Base-by-base conservation (phyloP, 2,329 filamentous ascomycete species). In the Fusarium tricinctum region DNA sequence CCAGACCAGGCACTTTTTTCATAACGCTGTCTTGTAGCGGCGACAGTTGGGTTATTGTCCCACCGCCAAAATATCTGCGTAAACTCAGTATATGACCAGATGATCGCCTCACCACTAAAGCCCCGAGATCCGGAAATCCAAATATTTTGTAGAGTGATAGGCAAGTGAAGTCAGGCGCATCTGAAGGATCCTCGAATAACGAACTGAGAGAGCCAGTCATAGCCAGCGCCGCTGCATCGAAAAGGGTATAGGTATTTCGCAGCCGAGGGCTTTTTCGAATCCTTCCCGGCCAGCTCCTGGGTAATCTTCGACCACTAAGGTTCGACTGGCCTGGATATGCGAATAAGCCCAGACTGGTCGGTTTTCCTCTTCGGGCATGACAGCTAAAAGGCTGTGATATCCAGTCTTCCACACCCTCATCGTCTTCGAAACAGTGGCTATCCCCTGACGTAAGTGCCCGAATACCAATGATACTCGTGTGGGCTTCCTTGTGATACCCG, bases 271-370 rank as follows among this genome's bases (percentile, higher is more conserved):
- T 47, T 49, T 70, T 56, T 26, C 82, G 76, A 28, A 80, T 71
- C 54, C 73, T 73, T 17, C 78, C 77, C 13, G 81, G 77, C 89
- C 89, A 92, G 1, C 79, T 75, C 28, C 88, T 77, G 6, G 89
- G 88, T 42, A 91, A 78, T 59, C 89, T 83, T 20, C 87, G 82
- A 9, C 90, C 90, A 43, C 87, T 89, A 83, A 92, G 88, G 73
- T 92, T 92, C 28, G 89, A 91, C 74, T 92, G 90, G 1, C 86
- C 89, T 5, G 90, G 89, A 74, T 89, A 92, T 20, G 88, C 88
- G 67, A 92, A 89, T 5, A 87, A 73, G 2, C 81, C 80, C 12
- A 70, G 63, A 45, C 53, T 72, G 35, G 57, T 73, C 42, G 60
- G 57, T 33, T 70, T 71, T 17, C 55, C 50, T 28, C 44, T 62